Percentiles rank a stretch among this genome's conserved stretches.
phyloP scores from a whole-genome alignment of 495 filamentous ascomycete species.

The Tetracladium setigerum region DNA sequence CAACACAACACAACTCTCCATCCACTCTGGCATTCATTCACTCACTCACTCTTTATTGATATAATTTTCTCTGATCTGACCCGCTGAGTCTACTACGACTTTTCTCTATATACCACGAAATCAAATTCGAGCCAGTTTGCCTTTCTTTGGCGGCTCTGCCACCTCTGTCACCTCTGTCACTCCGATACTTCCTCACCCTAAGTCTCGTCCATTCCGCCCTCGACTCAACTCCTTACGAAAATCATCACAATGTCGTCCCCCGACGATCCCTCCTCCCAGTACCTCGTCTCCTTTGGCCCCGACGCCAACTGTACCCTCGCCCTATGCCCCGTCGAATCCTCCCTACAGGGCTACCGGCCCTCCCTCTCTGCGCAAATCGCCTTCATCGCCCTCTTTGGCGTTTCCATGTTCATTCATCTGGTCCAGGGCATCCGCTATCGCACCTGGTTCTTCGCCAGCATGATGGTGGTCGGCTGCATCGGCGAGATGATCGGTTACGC shows the following conservation, averaged over 20 bases:
- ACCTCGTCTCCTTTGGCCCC: constrained; percentile 16
- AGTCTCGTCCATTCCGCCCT: no score
- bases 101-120: constrained; percentile 1
- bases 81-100: not conserved
- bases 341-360: not conserved
- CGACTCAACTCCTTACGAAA: not conserved
- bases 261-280: not conserved
- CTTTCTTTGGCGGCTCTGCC: not conserved
- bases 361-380: constrained; percentile 7
- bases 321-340: constrained; percentile 3
- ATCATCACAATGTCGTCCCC: not conserved
- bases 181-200: not conserved
- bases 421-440: constrained; percentile 18
- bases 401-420: constrained; percentile 21
- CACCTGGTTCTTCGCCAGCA: constrained; percentile 29
- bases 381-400: constrained; percentile 23
- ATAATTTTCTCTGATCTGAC: not conserved
- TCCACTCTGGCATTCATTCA: not conserved
- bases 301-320: constrained; percentile 23
- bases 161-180: not conserved
- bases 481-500: constrained; percentile 26
- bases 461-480: constrained; percentile 27
- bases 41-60: not conserved
- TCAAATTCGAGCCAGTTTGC: constrained; percentile 4
- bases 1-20: no score